Evolutionary conservation across 257 asterid genomes (phyloP).

Genomic region (Solanum peruvianum): DNA sequence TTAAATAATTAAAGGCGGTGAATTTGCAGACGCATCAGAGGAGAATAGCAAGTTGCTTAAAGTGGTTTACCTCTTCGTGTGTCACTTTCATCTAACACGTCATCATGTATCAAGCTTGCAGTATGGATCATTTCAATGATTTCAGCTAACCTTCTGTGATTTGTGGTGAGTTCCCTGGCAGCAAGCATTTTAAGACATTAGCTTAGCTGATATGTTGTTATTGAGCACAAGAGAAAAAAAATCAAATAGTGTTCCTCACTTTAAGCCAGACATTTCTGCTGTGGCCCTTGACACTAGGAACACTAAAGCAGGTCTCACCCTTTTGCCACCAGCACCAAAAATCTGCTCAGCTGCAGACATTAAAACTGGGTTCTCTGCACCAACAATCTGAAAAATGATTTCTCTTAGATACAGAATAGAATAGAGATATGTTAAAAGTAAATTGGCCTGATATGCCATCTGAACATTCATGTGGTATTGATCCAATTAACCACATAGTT

Average conservation of each 20-base stretch:
- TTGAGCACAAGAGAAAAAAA: not conserved
- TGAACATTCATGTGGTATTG: not conserved
- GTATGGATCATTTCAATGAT: constrained; percentile 98
- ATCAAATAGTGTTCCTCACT: constrained; percentile 27
- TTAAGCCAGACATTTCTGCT: constrained; percentile 59
- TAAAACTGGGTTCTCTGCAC: constrained; percentile 91
- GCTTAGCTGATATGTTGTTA: not conserved
- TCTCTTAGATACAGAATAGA: constrained; percentile 11
- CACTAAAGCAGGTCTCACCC: constrained; percentile 92
- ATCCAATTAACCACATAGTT: not conserved
- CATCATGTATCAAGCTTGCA: constrained; percentile 95
- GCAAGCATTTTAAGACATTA: not conserved
- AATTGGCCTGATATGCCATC: not conserved
- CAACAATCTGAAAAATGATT: constrained; percentile 58
- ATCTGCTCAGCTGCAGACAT: constrained; percentile 98
- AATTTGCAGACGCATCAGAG: not conserved
- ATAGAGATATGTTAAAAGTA: not conserved
- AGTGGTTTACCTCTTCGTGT: constrained; percentile 64
- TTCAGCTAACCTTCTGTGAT: constrained; percentile 91
- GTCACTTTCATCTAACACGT: constrained; percentile 90
- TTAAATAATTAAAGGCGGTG: not conserved
- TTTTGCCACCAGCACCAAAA: constrained; percentile 94
- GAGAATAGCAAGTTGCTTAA: not conserved
- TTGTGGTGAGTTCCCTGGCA: constrained; percentile 72
- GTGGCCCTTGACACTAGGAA: constrained; percentile 92